Base-by-base conservation (phyloP, 768 basidiomycete genomes). In the Macrolepiota fuliginosa region DNA sequence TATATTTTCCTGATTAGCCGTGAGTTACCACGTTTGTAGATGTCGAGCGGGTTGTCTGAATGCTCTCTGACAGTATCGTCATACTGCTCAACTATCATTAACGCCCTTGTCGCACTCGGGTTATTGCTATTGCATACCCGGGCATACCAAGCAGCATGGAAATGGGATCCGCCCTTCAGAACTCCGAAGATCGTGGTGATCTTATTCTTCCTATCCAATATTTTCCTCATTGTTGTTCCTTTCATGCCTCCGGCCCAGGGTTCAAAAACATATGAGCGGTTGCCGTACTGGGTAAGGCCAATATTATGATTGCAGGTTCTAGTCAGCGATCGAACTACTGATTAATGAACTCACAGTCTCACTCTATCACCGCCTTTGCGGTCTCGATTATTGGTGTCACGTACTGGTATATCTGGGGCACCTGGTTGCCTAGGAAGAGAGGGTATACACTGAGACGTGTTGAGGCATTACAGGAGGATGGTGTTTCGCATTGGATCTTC, bases 261-360 rank as follows among this genome's bases (percentile, higher is more conserved):
- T 6, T 76, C 76, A 4, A 73, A 73, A 51, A 79, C 80, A 2
- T 91, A 90, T 65, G 75, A 82, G 24, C 67, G 74, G 60, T 75
- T 91, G 11, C 88, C 89, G 3, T 91, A 91, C 65, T 90, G 85
- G 79, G 89, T 90, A 65, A 66, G 87, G 73, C n/a, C n/a, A n/a
- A 15, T 11, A 25, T 19, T 10, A 4, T 4, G 12, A 13, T 1
- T 24, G 19, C 11, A 19, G 47, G 12, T 24, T 27, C 12, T 24
- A 19, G 17, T 45, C 42, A 0, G 13, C 5, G 9, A 17, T 17
- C 22, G 13, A 52, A 15, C 56, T 13, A 25, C 27, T 61, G 32
- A 49, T 45, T 11, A 24, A 29, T 53, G 4, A 24, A 29, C 52
- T 49, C 22, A 4, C 37, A 87, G 84, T 74, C 79, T 2, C 87